Evolutionary conservation across 805 yeast species (phyloP), one percentile per base, ranked within the genome.

Genomic region (Yamadazyma akitaensis): DNA sequence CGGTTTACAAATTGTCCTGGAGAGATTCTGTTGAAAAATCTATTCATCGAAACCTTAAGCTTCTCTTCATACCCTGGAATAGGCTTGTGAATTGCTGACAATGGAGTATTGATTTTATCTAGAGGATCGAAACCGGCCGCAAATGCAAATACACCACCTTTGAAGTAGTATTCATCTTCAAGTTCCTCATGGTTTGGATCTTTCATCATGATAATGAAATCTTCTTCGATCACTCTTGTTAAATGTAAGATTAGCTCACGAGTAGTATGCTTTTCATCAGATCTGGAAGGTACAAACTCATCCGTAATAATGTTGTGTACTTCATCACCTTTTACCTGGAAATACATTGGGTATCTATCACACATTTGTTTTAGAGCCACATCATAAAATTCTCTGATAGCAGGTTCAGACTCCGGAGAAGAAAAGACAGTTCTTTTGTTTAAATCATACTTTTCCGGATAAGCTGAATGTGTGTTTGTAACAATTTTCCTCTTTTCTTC

Each of bases 51-150:
- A 1, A 62, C 31, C 51, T 70, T 67, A 37, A 72, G 58, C 49
- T 71, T 72, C 5, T 54, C 47, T 48, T 69, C 67, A 47, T 72
- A 72, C 0, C 72, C 72, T 1, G 77, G 77, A 30, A 72, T 61
- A 2, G 76, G 77, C 24, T 59, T 68, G 48, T 72, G 77, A 16
- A 72, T 59, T 34, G 59, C 56, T 9, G 70, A 60, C 31, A 72
- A 57, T 1, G 76, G 76, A 25, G 53, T 61, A 46, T 70, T 62
- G 53, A 72, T 64, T 14, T 70, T 58, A 40, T 67, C 69, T 11
- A 26, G 30, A 1, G 77, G 77, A 43, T 69, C 61, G 44, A 72
- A 72, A 0, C 77, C 77, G 18, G 73, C 73, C 1, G 77, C 75
- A 59, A 72, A 72, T 5, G 72, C 76, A 59, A 71, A 72, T 1